A percentile compares a stretch with the other conserved stretches of the same genome.
Evolutionary conservation across 257 asterid species (phyloP).

Genomic region (Solanum tarijense): DNA sequence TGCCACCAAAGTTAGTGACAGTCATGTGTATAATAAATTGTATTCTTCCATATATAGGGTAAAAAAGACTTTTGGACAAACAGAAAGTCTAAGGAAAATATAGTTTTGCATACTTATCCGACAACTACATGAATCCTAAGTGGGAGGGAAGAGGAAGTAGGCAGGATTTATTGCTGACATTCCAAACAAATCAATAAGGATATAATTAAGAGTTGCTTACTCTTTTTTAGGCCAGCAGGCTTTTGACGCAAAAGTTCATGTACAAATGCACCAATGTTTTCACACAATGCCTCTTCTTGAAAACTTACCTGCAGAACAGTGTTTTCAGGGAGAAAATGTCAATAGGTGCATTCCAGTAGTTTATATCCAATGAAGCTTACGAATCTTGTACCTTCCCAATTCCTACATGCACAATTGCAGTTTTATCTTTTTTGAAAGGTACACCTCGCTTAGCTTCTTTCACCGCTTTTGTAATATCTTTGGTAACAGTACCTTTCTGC

Average conservation of each 20-base stretch:
- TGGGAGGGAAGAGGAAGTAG: neutral
- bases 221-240: conserved; percentile 90
- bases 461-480: conserved; percentile 61
- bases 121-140: neutral
- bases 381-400: conserved; percentile 69
- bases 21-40: neutral
- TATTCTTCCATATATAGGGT: neutral
- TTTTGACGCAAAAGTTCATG: conserved; percentile 84
- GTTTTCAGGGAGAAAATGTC: neutral
- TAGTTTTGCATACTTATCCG: neutral
- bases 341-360: neutral
- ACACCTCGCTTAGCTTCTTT: conserved; percentile 64
- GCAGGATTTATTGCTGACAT: neutral
- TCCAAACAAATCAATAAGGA: neutral
- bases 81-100: neutral
- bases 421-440: conserved; percentile 83
- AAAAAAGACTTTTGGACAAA: neutral
- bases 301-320: conserved; percentile 52
- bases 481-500: conserved; percentile 90
- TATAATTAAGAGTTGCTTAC: conserved; percentile 37
- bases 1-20: neutral
- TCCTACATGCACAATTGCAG: conserved; percentile 93
- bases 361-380: neutral
- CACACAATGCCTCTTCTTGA: conserved; percentile 70
- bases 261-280: conserved; percentile 82